These are phyloP conservation scores for Pinus albicaulis DNA, from an alignment of 75 land plant species.

Conservation along the genomic window DNA sequence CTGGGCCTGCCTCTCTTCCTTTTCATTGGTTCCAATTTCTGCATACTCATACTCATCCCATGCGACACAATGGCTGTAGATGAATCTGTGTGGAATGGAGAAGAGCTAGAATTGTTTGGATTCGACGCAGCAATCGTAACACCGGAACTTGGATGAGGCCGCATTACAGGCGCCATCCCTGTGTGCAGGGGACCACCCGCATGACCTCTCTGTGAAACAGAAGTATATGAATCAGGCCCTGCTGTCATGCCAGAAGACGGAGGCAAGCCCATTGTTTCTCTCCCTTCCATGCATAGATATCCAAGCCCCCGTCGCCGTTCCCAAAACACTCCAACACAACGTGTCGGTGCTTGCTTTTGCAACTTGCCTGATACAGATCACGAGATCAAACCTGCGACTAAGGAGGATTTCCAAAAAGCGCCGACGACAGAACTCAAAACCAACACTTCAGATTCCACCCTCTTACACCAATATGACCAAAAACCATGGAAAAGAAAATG, in stretches of 20 bases:
- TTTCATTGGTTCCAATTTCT: conserved; percentile 46
- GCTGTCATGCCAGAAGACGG: conserved; percentile 25
- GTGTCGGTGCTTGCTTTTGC: no score
- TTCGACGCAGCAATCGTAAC: conserved; percentile 18
- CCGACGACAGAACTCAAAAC: no score
- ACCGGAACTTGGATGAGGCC: conserved; percentile 18
- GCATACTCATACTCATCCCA: conserved; percentile 3
- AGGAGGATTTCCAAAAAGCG: no score
- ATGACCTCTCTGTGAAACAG: conserved; percentile 14
- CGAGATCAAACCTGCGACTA: no score
- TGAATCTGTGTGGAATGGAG: conserved; percentile 23
- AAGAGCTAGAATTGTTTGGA: conserved; percentile 16
- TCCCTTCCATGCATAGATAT: conserved; percentile 60
- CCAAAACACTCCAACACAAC: no score
- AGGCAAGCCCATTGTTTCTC: conserved; percentile 45
- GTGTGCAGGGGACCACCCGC: conserved; percentile 15
- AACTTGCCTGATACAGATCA: no score
- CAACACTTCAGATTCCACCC: no score
- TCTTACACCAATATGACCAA: no score
- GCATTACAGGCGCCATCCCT: conserved; percentile 21
- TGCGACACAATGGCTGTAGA: conserved; percentile 21
- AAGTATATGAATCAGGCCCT: conserved; percentile 14
- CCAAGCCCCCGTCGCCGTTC: no score
- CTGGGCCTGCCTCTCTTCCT: conserved; percentile 79
- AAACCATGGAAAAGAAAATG: no score